Evolutionary conservation across 2,329 filamentous ascomycete species (phyloP).

Genomic region (Nemania sp.): DNA sequence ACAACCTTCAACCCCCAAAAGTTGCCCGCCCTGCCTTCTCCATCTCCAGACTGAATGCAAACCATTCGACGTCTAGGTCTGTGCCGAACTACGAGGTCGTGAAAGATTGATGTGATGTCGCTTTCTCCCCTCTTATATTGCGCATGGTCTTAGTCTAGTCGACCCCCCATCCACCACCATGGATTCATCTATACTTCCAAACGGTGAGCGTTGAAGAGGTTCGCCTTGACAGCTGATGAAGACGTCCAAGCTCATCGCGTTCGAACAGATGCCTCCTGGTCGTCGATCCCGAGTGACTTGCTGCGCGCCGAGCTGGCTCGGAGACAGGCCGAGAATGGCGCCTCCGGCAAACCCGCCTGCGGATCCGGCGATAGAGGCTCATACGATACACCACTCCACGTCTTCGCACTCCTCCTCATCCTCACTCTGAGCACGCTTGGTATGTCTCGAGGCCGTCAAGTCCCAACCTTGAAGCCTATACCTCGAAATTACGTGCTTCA

Average conservation of each 20-base stretch:
- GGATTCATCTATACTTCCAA: too few relatives aligned
- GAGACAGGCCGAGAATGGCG: conserved; percentile 46
- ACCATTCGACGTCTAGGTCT: too few relatives aligned
- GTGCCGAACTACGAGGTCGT: too few relatives aligned
- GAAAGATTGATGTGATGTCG: too few relatives aligned
- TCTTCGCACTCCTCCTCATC: conserved; percentile 70
- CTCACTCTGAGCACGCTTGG: conserved; percentile 62
- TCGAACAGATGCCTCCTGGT: conserved; percentile 47
- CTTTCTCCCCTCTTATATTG: too few relatives aligned
- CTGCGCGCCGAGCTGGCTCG: conserved; percentile 58
- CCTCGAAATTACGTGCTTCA: background rate
- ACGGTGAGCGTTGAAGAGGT: too few relatives aligned
- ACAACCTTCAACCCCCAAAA: too few relatives aligned
- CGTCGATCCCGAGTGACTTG: conserved; percentile 56
- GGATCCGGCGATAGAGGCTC: conserved; percentile 56
- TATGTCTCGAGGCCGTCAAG: conserved; percentile 39
- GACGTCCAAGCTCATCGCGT: background rate
- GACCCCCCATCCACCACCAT: too few relatives aligned
- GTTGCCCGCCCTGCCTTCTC: too few relatives aligned
- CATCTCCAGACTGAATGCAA: too few relatives aligned
- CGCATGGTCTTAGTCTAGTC: too few relatives aligned
- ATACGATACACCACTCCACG: conserved; percentile 70
- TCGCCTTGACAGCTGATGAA: too few relatives aligned
- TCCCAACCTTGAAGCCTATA: background rate
- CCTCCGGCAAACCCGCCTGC: conserved; percentile 52